These are phyloP conservation scores for Ascochyta koolunga DNA, from an alignment of 2,329 filamentous ascomycete species.

Conservation along the genomic window DNA sequence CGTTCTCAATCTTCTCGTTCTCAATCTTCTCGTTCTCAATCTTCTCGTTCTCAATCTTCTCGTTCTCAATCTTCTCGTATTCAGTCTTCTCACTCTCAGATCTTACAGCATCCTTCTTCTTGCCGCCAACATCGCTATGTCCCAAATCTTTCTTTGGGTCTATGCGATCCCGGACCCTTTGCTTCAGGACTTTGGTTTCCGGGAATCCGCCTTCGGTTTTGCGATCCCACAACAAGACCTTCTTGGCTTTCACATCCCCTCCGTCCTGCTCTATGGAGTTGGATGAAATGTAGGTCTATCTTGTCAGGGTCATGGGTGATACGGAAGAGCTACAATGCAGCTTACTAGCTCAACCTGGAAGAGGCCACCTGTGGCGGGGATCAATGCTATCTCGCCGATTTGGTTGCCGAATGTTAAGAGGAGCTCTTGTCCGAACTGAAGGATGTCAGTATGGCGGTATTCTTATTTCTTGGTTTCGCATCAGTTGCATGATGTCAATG, in stretches of 20 bases:
- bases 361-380: constrained; percentile 82
- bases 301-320: background rate
- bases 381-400: constrained; percentile 85
- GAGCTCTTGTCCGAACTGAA: constrained; percentile 89
- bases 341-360: constrained; percentile 73
- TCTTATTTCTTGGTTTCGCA: background rate
- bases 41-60: constrained; percentile 10
- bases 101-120: constrained; percentile 40
- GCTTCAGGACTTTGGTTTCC: constrained; percentile 90
- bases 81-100: background rate
- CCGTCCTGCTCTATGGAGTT: background rate
- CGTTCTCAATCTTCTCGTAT: constrained; percentile 11
- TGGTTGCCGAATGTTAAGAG: constrained; percentile 87
- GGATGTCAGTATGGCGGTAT: background rate
- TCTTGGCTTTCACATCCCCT: constrained; percentile 41
- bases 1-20: background rate
- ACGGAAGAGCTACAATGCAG: background rate
- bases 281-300: constrained; percentile 35
- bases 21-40: too few species aligned
- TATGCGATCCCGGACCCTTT: constrained; percentile 79
- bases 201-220: constrained; percentile 85
- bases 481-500: background rate
- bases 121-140: constrained; percentile 61
- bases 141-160: constrained; percentile 79
- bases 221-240: constrained; percentile 81